phyloP scores from a whole-genome alignment of 2,329 filamentous ascomycete genomes.

The Talaromyces sp. region DNA sequence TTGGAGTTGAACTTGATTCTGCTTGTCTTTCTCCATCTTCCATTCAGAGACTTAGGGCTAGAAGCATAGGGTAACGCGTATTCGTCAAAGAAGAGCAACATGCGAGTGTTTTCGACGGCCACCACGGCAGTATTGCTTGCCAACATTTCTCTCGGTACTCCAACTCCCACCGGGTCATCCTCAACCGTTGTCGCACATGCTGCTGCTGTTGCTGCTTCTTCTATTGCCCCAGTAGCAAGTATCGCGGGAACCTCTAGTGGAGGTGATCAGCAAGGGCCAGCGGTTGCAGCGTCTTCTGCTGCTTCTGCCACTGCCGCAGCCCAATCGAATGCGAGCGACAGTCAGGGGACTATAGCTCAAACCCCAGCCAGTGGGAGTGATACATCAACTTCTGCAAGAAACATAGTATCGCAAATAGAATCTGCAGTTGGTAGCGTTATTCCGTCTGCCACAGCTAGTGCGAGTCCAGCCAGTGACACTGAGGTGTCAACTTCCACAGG shows the following conservation, averaged over 20 bases:
- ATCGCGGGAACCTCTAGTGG: background rate
- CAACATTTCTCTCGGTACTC: constrained; percentile 6
- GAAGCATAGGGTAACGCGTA: too few relatives aligned
- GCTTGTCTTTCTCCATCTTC: background rate
- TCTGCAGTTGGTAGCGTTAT: background rate
- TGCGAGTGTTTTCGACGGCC: constrained; percentile 10
- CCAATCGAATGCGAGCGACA: background rate
- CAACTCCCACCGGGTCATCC: constrained; percentile 1
- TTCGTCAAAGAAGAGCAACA: background rate
- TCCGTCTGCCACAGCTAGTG: background rate
- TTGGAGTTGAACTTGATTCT: background rate
- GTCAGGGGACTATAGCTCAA: background rate
- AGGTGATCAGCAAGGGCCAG: background rate
- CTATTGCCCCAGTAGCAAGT: background rate
- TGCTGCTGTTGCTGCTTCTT: constrained; percentile 1
- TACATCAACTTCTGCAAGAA: background rate
- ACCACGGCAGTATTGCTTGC: constrained; percentile 5
- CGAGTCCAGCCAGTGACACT: background rate
- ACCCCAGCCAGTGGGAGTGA: background rate
- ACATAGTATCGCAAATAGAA: background rate
- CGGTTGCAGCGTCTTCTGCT: background rate
- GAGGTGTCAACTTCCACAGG: background rate
- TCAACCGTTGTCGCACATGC: background rate
- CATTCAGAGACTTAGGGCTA: background rate
- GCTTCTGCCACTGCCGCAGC: background rate